Evolutionary conservation across 1,139 yeast genomes (phyloP), one percentile per base, ranked within the genome.

Genomic region (Saccharomyces hybrid): DNA sequence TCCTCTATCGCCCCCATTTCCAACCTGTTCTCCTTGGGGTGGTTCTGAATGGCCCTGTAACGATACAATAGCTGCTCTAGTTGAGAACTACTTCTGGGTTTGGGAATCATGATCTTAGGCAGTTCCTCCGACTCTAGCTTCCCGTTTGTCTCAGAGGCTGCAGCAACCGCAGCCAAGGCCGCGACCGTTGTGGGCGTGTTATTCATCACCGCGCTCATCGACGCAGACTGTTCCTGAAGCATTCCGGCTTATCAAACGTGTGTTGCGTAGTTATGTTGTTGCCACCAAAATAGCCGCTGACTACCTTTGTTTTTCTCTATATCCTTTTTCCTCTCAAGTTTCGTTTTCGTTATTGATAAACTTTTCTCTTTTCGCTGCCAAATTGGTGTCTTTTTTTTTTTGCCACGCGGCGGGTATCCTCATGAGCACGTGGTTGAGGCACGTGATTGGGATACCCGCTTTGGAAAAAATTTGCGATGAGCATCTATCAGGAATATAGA

Each of bases 1-100:
- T 64, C 67, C 55, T 73, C 76, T 34, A 75, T 66, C 1, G 73
- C 73, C 9, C 58, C 56, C 8, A 69, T 60, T 52, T 70, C 74
- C 8, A 59, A 49, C 34, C 55, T 57, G 48, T 66, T 67, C n/a
- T 57, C 64, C 32, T 56, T 60, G 8, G 66, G 60, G 41, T 60
- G 60, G 50, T 62, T 62, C 7, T 59, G 54, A n/a, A 67, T 60
- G 2, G 70, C 67, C 48, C 68, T 62, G 53, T 67, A 68, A 29
- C 71, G 64, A 51, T 67, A 65, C 19, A 68, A 47, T 48, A 68
- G 53, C 53, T 66, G 70, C 41, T 68, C 69, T 48, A 68, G 48
- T 54, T 68, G 70, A 11, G 59, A 62, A 16, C 54, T 53, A 3
- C 70, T 55, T 9, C 53, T 58, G 2, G 71, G 71, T 29, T 51